A percentile compares a stretch with the other conserved stretches of the same genome.
Evolutionary conservation across 306 rosid genomes (phyloP).

Genomic region (Cicer bijugum): DNA sequence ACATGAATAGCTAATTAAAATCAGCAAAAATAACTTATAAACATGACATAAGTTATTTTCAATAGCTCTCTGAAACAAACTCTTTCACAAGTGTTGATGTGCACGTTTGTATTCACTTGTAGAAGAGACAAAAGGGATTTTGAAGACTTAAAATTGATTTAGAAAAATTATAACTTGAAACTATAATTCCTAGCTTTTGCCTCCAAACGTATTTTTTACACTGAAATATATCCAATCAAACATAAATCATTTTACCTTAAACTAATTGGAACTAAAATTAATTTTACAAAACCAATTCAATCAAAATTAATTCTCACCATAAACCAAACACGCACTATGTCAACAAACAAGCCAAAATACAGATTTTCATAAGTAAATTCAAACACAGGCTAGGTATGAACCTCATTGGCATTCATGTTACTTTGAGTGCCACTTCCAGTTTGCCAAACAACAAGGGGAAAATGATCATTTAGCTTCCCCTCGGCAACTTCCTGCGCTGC

Average conservation of each 20-base stretch:
- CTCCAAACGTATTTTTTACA: too few relatives aligned
- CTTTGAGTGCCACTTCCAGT: constrained; percentile 99
- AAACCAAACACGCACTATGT: too few relatives aligned
- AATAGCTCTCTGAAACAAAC: background rate
- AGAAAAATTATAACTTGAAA: too few relatives aligned
- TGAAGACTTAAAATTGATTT: too few relatives aligned
- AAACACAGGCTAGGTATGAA: constrained; percentile 1
- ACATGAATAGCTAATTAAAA: background rate
- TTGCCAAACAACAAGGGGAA: constrained; percentile 99
- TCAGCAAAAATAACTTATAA: background rate
- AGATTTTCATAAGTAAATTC: background rate
- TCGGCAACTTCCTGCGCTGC: constrained; percentile 98
- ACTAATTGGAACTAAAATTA: too few relatives aligned
- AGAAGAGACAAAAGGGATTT: too few relatives aligned
- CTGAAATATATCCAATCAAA: too few relatives aligned
- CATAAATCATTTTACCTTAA: too few relatives aligned
- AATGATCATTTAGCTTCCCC: constrained; percentile 91
- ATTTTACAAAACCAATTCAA: too few relatives aligned
- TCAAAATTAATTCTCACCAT: too few relatives aligned
- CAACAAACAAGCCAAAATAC: background rate
- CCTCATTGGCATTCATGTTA: constrained; percentile 99
- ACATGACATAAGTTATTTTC: background rate
- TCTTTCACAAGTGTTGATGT: background rate
- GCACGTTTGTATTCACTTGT: too few relatives aligned
- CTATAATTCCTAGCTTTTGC: too few relatives aligned